These are phyloP conservation scores for Diaporthe eres DNA, from an alignment of 2,329 filamentous ascomycete genomes.

Conservation along the genomic window DNA sequence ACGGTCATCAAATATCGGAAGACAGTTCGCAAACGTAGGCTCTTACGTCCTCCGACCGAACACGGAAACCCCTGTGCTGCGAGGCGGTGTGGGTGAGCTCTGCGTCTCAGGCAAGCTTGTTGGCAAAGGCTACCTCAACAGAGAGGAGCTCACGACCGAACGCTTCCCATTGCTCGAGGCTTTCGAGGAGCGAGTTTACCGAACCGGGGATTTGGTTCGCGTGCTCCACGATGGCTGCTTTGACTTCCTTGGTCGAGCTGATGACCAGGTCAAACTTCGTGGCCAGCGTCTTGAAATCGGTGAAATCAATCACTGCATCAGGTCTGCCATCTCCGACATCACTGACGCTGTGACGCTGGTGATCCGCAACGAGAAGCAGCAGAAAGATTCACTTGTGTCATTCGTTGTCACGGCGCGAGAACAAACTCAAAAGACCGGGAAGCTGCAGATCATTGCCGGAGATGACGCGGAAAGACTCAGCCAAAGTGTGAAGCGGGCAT, in stretches of 20 bases:
- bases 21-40: slow-evolving; percentile 89
- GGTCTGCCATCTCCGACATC: slow-evolving; percentile 68
- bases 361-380: slow-evolving; percentile 76
- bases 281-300: slow-evolving; percentile 91
- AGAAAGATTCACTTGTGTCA: slow-evolving; percentile 86
- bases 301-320: slow-evolving; percentile 90
- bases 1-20: slow-evolving; percentile 89
- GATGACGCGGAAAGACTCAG: slow-evolving; percentile 57
- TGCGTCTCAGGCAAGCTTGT: slow-evolving; percentile 91
- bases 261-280: slow-evolving; percentile 93
- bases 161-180: slow-evolving; percentile 77
- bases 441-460: slow-evolving; percentile 49
- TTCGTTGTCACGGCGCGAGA: slow-evolving; percentile 68
- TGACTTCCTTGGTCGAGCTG: slow-evolving; percentile 88
- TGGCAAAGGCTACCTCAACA: slow-evolving; percentile 89
- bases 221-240: slow-evolving; percentile 85
- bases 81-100: slow-evolving; percentile 87
- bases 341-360: slow-evolving; percentile 84
- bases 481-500: slow-evolving; percentile 70
- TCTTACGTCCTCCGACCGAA: slow-evolving; percentile 81
- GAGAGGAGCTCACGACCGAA: slow-evolving; percentile 81
- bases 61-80: slow-evolving; percentile 79
- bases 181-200: slow-evolving; percentile 78
- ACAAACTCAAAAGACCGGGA: neutral
- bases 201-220: slow-evolving; percentile 90